These are phyloP conservation scores for Aureobasidium zeae DNA, from an alignment of 2,329 filamentous ascomycete species.

Conservation along the genomic window DNA sequence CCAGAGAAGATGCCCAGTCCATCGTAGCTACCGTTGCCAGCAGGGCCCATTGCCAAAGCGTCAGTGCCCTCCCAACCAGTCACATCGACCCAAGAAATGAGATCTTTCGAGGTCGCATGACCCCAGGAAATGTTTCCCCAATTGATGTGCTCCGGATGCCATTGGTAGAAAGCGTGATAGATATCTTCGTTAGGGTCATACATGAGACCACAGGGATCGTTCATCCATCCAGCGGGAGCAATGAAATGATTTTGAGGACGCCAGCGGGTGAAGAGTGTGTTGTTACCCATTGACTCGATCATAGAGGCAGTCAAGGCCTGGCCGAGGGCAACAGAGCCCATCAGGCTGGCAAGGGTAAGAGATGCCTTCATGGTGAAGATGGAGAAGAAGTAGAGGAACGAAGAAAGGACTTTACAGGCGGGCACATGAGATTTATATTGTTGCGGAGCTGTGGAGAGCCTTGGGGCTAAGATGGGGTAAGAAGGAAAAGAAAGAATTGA, in stretches of 20 bases:
- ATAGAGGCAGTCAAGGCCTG: conserved; percentile 24
- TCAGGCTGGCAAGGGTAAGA: conserved; percentile 3
- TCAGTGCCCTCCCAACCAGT: conserved; percentile 39
- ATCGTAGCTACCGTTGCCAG: conserved; percentile 38
- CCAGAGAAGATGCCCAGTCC: conserved; percentile 46
- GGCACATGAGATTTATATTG: background rate
- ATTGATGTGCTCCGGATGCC: conserved; percentile 39
- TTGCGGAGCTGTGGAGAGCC: no score
- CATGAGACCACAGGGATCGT: conserved; percentile 43
- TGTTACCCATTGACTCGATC: conserved; percentile 34
- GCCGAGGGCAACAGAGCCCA: conserved; percentile 8
- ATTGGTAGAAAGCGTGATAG: conserved; percentile 49
- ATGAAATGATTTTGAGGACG: conserved; percentile 38
- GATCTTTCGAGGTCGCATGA: conserved; percentile 43
- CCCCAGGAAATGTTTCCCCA: conserved; percentile 45
- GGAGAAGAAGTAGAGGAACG: background rate
- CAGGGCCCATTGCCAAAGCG: conserved; percentile 33
- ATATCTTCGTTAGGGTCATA: conserved; percentile 39
- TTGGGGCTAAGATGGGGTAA: conserved; percentile 1
- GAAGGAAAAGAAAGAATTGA: conserved; percentile 8
- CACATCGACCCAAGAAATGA: conserved; percentile 39
- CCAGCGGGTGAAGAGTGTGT: conserved; percentile 42
- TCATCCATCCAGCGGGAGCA: conserved; percentile 42
- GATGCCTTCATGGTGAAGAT: conserved; percentile 8
- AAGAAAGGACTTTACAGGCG: conserved; percentile 1